Evolutionary conservation across 257 asterid genomes (phyloP), one percentile per base, ranked within the genome.

Genomic region (Striga asiatica): DNA sequence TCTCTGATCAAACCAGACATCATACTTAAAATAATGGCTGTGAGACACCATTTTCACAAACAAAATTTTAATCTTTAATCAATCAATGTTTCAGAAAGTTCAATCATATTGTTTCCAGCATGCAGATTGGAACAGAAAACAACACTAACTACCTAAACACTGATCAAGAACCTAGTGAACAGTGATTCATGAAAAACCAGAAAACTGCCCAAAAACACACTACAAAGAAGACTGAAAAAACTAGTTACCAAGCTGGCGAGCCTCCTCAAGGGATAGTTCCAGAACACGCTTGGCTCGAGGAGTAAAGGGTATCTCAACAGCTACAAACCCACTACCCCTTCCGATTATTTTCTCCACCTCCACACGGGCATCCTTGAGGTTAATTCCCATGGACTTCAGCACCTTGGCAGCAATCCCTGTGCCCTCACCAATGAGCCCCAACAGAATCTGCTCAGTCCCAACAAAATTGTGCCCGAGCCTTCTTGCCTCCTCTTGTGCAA

Each of bases 341-440:
- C 98, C 98, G 66, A 91, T 91, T 62, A 91, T 86, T 70, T 91
- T 91, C 77, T 91, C 98, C 57, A 91, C 98, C 71, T 91, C 98
- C 3, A 91, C 95, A 60, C 98, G 98, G 5, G 98, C 98, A 69
- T 87, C 96, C 70, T 91, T 91, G 70, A 91, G 84, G 71, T 87
- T 91, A 46, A 91, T 84, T 60, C 98, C 98, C 98, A 91, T 86
- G 34, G 95, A 84, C 76, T 91, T 91, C 25, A 91, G 87, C 49
- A 91, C 98, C 83, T 91, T 91, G 11, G 98, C 98, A 67, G 98
- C 98, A 63, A 91, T 91, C 21, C 98, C 98, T 22, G 96, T 91
- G 52, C 98, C 98, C 78, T 91, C 98, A 18, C 98, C 98, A 39
- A 91, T 82, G 35, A 91, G 96, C 34, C 98, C 98, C 59, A 91